These are phyloP conservation scores for Pleomassaria siparia DNA, from an alignment of 2,329 filamentous ascomycete genomes.

Conservation along the genomic window DNA sequence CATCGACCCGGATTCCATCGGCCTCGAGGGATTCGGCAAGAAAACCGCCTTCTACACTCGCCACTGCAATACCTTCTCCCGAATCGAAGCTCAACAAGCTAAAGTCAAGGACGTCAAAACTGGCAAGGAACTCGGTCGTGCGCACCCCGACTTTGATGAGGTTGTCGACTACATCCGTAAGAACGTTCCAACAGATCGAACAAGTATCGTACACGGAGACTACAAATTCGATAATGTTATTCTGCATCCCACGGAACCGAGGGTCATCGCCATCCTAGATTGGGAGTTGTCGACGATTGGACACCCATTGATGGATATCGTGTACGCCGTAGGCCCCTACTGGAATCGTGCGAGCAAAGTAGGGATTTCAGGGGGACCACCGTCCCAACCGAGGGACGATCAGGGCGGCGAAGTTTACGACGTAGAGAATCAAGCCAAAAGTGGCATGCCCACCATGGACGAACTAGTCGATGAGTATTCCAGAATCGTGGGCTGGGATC, in stretches of 20 bases:
- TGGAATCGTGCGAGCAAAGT: constrained; percentile 40
- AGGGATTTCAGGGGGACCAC: constrained; percentile 23
- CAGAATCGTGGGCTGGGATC: constrained; percentile 71
- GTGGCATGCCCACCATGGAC: constrained; percentile 64
- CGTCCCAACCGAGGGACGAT: constrained; percentile 23
- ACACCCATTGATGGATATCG: constrained; percentile 85
- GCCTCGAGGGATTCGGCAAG: constrained; percentile 72
- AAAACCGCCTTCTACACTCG: constrained; percentile 76
- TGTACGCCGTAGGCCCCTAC: constrained; percentile 67
- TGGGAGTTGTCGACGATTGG: constrained; percentile 98
- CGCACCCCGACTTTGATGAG: constrained; percentile 74
- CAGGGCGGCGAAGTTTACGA: constrained; percentile 44
- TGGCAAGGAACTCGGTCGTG: constrained; percentile 64
- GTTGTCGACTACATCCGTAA: constrained; percentile 76
- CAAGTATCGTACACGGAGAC: constrained; percentile 86
- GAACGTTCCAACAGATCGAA: constrained; percentile 66
- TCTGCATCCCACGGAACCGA: constrained; percentile 81
- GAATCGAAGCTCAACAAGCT: constrained; percentile 77
- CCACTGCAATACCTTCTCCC: constrained; percentile 79
- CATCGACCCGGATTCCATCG: constrained; percentile 66
- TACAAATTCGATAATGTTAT: constrained; percentile 72
- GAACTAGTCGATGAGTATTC: constrained; percentile 66
- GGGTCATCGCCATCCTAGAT: constrained; percentile 89
- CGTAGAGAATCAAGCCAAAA: constrained; percentile 45
- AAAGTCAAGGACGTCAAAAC: constrained; percentile 73